Percentiles rank a stretch among this genome's conserved stretches.
These are phyloP conservation scores for Colletotrichum sublineola DNA, from an alignment of 2,329 filamentous ascomycete genomes.

Conservation along the genomic window DNA sequence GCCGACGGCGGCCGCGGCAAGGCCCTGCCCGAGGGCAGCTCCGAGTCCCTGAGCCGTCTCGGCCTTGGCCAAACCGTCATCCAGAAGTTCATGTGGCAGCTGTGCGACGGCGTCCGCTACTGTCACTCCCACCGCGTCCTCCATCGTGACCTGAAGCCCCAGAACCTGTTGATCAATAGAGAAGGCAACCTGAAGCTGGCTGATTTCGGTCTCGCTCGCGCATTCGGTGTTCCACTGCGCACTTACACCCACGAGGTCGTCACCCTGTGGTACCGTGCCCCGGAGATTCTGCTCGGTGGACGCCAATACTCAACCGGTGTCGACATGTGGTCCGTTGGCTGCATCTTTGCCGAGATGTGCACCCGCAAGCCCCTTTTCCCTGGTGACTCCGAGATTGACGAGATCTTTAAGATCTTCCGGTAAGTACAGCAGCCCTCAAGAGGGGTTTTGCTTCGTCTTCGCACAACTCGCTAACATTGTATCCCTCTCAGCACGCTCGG, in stretches of 20 bases:
- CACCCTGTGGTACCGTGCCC: conserved; percentile 92
- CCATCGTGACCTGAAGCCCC: conserved; percentile 90
- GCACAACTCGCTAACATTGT: conserved; percentile 42
- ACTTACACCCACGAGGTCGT: conserved; percentile 97
- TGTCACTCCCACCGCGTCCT: conserved; percentile 91
- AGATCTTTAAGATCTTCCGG: conserved; percentile 94
- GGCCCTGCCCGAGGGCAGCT: conserved; percentile 83
- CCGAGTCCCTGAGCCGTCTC: conserved; percentile 72
- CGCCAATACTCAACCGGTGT: conserved; percentile 94
- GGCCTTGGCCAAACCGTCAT: conserved; percentile 85
- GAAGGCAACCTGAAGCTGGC: conserved; percentile 92
- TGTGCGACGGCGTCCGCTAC: conserved; percentile 87
- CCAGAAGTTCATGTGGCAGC: conserved; percentile 92
- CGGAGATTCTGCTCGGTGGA: conserved; percentile 90
- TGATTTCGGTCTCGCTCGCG: conserved; percentile 89
- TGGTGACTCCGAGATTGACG: conserved; percentile 90
- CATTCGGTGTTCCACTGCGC: conserved; percentile 89
- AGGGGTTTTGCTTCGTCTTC: conserved; percentile 18
- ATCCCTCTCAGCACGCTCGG: conserved; percentile 74
- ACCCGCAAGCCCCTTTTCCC: conserved; percentile 93
- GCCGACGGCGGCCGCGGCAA: conserved; percentile 88
- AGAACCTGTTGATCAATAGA: conserved; percentile 88
- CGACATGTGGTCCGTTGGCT: conserved; percentile 96
- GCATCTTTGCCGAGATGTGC: conserved; percentile 97
- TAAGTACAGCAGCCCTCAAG: conserved; percentile 54